Conservation (phyloP, 495 filamentous ascomycete genomes). For the Elaphomyces granulatus region DNA sequence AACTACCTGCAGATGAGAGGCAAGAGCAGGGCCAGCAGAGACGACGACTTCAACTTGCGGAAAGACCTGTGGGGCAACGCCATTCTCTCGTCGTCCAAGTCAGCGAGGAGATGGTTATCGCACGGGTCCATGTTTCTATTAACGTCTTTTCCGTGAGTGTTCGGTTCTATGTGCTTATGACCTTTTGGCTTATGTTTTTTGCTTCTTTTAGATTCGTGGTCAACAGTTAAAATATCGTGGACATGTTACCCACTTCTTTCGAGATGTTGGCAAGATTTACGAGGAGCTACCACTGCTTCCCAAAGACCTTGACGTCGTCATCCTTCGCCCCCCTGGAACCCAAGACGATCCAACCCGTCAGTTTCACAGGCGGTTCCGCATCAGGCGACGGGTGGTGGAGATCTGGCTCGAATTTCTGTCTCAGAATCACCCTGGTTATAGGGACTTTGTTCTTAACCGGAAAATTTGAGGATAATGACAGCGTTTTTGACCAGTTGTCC, state of each 20-base stretch:
- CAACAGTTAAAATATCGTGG: conserved; percentile 2
- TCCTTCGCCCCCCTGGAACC: background rate
- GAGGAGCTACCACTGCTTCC: conserved; percentile 7
- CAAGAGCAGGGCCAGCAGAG: too few relatives aligned
- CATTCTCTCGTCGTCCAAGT: background rate
- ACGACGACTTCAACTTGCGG: background rate
- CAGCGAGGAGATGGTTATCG: background rate
- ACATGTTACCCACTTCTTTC: background rate
- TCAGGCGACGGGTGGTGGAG: background rate
- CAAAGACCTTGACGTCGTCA: conserved; percentile 10
- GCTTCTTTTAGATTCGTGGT: background rate
- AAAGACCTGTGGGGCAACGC: background rate
- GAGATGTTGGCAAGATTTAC: background rate
- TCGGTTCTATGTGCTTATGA: background rate
- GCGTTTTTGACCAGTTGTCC: background rate
- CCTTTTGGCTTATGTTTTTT: background rate
- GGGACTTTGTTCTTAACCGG: background rate
- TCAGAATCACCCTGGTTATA: background rate
- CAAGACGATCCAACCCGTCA: background rate
- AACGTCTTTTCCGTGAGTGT: background rate
- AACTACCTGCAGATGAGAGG: too few relatives aligned
- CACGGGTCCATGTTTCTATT: background rate
- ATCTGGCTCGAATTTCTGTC: background rate
- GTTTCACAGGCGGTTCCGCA: conserved; percentile 1
- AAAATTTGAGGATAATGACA: background rate